Evolutionary conservation across 78 protist species (phyloP).

Genomic region (Dictyostelium intermedium): DNA sequence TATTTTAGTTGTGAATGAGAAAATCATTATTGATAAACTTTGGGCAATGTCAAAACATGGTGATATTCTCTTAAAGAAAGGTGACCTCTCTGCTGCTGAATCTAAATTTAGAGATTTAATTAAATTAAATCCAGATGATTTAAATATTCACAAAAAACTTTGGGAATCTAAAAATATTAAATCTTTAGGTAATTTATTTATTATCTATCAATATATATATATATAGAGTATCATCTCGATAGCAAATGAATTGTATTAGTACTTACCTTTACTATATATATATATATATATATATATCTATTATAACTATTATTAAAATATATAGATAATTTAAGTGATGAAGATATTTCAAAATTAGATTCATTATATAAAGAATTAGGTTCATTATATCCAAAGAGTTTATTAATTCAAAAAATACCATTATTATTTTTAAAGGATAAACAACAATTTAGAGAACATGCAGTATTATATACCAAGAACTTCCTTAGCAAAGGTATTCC

Average conservation of each 20-base stretch:
- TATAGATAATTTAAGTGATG: conserved; percentile 15
- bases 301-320: no score
- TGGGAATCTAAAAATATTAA: conserved; percentile 42
- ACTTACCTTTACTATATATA: no score
- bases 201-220: neutral
- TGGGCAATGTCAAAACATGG: conserved; percentile 51
- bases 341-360: neutral
- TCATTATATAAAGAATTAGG: neutral
- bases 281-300: no score
- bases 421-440: conserved; percentile 21
- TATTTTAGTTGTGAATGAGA: conserved; percentile 5
- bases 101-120: conserved; percentile 42
- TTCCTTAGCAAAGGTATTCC: conserved; percentile 80
- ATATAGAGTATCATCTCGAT: no score
- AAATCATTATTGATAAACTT: conserved; percentile 45
- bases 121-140: conserved; percentile 77
- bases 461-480: conserved; percentile 15
- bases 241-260: no score
- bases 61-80: conserved; percentile 30
- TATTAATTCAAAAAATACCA: conserved; percentile 48
- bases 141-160: conserved; percentile 48
- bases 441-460: neutral
- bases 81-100: conserved; percentile 2
- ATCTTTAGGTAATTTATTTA: neutral
- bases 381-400: conserved; percentile 42